These are phyloP conservation scores for Wilcoxina mikolae DNA, from an alignment of 495 filamentous ascomycete species.

Conservation along the genomic window DNA sequence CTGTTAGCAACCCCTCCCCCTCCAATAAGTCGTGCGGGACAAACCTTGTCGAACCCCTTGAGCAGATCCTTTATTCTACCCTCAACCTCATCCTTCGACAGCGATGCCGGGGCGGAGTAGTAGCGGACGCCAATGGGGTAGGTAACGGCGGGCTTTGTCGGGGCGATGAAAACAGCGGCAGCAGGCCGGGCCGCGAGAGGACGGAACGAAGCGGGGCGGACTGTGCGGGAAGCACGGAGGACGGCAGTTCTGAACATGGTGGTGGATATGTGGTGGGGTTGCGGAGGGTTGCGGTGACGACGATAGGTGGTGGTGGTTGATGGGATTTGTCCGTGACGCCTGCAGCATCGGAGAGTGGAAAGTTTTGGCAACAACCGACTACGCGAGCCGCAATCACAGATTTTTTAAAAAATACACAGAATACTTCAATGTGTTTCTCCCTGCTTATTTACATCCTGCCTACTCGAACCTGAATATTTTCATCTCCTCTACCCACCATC, in stretches of 20 bases:
- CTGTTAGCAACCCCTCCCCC: conserved; percentile 3
- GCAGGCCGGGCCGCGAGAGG: conserved; percentile 41
- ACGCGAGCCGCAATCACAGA: too few relatives aligned
- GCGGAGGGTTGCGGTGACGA: conserved; percentile 25
- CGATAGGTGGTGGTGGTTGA: conserved; percentile 1
- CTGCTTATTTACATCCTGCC: too few relatives aligned
- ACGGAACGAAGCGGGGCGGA: conserved; percentile 41
- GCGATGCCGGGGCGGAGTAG: conserved; percentile 69
- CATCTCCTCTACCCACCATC: background rate
- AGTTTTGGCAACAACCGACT: conserved; percentile 3
- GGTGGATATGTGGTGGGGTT: conserved; percentile 14
- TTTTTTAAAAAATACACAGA: too few relatives aligned
- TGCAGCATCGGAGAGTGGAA: background rate
- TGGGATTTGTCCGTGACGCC: conserved; percentile 1
- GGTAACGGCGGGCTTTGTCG: conserved; percentile 40
- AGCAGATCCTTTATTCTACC: conserved; percentile 83
- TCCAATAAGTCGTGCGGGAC: conserved; percentile 24
- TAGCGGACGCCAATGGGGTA: conserved; percentile 49
- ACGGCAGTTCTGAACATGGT: conserved; percentile 74
- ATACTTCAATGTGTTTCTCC: too few relatives aligned
- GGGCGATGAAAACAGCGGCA: conserved; percentile 37
- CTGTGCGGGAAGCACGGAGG: conserved; percentile 46
- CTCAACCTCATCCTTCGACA: conserved; percentile 72
- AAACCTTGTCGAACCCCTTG: conserved; percentile 93
- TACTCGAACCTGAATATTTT: background rate